Evolutionary conservation across 1,284 basidiomycete species (phyloP).

Genomic region (Irpex lacteus): DNA sequence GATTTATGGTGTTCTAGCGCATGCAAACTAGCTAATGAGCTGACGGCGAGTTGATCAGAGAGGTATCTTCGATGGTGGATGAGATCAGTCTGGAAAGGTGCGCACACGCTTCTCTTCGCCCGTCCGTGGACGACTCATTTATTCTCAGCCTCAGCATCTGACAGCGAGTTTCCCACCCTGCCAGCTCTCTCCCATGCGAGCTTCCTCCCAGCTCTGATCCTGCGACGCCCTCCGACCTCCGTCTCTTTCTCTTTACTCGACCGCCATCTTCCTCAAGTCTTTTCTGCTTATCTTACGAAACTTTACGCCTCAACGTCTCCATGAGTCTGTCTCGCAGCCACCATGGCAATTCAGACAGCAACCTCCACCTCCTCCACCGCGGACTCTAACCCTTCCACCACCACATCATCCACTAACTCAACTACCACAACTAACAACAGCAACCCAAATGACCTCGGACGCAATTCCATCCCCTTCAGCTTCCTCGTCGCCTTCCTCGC

Average conservation of each 20-base stretch:
- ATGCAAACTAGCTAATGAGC: background rate
- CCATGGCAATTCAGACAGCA: slow-evolving; percentile 12
- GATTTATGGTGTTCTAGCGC: background rate
- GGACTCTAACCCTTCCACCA: background rate
- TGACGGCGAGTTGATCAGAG: no score
- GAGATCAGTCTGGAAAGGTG: background rate
- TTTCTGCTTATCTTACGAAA: background rate
- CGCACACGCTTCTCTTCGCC: background rate
- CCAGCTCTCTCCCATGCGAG: background rate
- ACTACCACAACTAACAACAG: background rate
- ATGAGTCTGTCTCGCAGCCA: slow-evolving; percentile 1
- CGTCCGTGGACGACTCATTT: background rate
- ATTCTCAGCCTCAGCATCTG: background rate
- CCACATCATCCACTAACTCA: background rate
- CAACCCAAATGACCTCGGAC: background rate
- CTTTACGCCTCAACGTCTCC: background rate
- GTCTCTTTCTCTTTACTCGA: background rate
- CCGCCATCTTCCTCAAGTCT: background rate
- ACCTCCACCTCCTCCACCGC: slow-evolving; percentile 1
- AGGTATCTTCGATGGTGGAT: background rate
- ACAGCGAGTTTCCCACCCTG: background rate
- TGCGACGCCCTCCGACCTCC: background rate
- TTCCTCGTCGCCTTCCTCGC: slow-evolving; percentile 17
- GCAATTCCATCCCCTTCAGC: slow-evolving; percentile 15
- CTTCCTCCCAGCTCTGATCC: background rate